phyloP scores from a whole-genome alignment of 257 asterid genomes.

The Anisodus tanguticus region DNA sequence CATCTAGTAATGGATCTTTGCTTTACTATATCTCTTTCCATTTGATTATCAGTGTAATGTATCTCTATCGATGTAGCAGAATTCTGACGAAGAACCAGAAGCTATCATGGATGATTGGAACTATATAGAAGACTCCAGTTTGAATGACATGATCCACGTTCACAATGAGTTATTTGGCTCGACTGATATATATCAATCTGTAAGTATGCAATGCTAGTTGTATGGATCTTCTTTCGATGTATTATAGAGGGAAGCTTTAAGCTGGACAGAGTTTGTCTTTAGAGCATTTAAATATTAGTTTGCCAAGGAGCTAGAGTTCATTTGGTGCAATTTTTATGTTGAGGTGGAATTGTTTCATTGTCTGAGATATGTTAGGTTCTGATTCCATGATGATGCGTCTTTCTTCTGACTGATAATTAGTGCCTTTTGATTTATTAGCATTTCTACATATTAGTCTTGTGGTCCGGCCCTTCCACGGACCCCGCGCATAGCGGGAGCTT shows the following conservation, averaged over 20 bases:
- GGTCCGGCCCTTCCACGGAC: too few relatives aligned
- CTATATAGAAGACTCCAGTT: conserved; percentile 52
- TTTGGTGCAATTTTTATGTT: background rate
- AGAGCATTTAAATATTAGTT: background rate
- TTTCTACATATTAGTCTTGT: background rate
- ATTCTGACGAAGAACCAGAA: conserved; percentile 50
- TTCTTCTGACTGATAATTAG: background rate
- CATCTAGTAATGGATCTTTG: background rate
- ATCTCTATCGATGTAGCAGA: conserved; percentile 43
- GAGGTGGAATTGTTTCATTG: background rate
- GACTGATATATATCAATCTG: conserved; percentile 61
- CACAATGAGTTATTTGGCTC: conserved; percentile 88
- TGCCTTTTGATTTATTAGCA: background rate
- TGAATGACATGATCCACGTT: conserved; percentile 65
- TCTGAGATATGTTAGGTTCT: conserved; percentile 22
- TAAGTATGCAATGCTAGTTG: conserved; percentile 38
- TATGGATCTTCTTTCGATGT: background rate
- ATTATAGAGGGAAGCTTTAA: conserved; percentile 19
- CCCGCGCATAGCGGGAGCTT: too few relatives aligned
- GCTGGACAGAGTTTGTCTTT: background rate
- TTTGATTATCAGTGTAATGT: conserved; percentile 1
- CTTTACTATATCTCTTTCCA: background rate
- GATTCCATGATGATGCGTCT: conserved; percentile 17
- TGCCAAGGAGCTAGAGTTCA: conserved; percentile 12
- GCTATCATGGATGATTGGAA: conserved; percentile 66